Percentiles rank a stretch among this genome's conserved stretches.
Conservation (phyloP, 1,284 basidiomycete species). For the Tetrapyrgos nigripes region DNA sequence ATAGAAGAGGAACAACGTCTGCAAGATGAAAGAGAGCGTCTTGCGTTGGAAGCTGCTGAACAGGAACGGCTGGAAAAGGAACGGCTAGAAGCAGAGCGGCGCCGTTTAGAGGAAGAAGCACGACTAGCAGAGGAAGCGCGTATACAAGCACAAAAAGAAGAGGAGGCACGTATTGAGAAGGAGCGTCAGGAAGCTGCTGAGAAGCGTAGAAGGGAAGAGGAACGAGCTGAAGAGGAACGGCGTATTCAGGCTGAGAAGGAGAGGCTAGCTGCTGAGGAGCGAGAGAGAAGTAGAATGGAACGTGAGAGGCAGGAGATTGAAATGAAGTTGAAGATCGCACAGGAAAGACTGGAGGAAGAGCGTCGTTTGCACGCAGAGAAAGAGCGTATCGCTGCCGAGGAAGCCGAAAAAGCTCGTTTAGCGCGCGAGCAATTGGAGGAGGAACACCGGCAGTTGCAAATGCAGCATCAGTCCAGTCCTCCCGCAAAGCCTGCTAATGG, state of each 20-base stretch:
- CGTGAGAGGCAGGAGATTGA: conserved; percentile 33
- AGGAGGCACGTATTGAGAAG: conserved; percentile 27
- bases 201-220: conserved; percentile 13
- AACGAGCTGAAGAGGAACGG: conserved; percentile 31
- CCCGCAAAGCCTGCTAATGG: neutral
- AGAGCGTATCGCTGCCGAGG: conserved; percentile 38
- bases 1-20: conserved; percentile 34
- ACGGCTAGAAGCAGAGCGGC: conserved; percentile 37
- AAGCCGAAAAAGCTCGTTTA: conserved; percentile 25
- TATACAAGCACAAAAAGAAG: conserved; percentile 32
- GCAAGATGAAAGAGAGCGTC: conserved; percentile 35
- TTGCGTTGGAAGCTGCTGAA: conserved; percentile 38
- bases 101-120: conserved; percentile 40
- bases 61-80: conserved; percentile 34
- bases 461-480: neutral
- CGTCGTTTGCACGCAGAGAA: conserved; percentile 28
- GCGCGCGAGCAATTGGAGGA: conserved; percentile 15
- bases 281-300: conserved; percentile 39
- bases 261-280: conserved; percentile 41
- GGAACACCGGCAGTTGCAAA: conserved; percentile 15
- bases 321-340: conserved; percentile 24
- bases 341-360: conserved; percentile 23
- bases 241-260: conserved; percentile 37
- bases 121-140: conserved; percentile 40
- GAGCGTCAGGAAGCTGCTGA: conserved; percentile 22